A percentile compares a stretch with the other conserved stretches of the same genome.
Evolutionary conservation across 2,329 filamentous ascomycete genomes (phyloP).

Genomic region (Emericellopsis cladophorae): DNA sequence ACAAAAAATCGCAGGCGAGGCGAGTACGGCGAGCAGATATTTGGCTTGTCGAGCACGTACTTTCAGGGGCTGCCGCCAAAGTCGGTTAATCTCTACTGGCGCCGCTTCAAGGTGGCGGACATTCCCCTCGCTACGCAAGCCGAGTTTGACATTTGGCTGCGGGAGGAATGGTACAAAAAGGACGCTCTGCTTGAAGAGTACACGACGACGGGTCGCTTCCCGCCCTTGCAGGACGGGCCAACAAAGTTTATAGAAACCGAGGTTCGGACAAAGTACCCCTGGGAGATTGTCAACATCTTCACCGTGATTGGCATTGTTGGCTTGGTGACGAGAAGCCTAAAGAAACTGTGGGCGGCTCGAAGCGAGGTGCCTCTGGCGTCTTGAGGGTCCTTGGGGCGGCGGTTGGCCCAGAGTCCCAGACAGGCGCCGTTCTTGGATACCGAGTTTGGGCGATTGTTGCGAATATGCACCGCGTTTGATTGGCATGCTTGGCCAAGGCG

Average conservation of each 20-base stretch:
- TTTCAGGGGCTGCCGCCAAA: constrained; percentile 82
- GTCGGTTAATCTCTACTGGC: constrained; percentile 95
- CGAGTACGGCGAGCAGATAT: constrained; percentile 81
- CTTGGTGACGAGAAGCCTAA: constrained; percentile 25
- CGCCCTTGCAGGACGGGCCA: constrained; percentile 45
- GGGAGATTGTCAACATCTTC: constrained; percentile 44
- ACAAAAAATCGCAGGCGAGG: constrained; percentile 46
- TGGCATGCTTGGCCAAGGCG: no score
- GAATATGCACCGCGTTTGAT: no score
- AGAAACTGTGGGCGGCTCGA: no score
- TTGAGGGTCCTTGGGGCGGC: no score
- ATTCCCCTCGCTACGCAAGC: constrained; percentile 68
- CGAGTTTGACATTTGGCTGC: constrained; percentile 74
- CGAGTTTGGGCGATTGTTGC: no score
- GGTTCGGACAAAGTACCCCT: constrained; percentile 38
- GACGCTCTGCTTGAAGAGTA: constrained; percentile 81
- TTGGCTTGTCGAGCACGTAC: constrained; percentile 76
- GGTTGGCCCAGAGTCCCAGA: no score
- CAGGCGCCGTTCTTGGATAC: no score
- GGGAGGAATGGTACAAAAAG: constrained; percentile 83
- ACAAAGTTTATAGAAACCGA: constrained; percentile 43
- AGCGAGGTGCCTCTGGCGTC: no score
- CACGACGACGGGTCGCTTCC: constrained; percentile 65
- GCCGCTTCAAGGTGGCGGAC: constrained; percentile 65
- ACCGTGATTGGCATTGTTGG: constrained; percentile 31